Conservation (phyloP, 169 alveolate species). For the Plasmodium chabaudi region DNA sequence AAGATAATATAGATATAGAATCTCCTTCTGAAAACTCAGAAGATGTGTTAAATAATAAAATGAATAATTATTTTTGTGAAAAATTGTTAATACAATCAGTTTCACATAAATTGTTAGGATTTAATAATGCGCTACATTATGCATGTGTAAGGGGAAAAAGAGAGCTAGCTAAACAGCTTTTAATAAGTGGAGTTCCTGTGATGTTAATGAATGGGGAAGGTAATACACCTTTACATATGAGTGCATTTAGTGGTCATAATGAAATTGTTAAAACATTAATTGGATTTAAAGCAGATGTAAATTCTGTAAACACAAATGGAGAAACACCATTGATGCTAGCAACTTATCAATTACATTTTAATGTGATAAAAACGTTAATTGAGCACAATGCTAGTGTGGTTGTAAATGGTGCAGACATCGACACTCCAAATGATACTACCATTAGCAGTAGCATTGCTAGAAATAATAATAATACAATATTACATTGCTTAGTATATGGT, state of each 20-base stretch:
- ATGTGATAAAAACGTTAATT: slow-evolving; percentile 80
- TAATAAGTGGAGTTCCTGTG: slow-evolving; percentile 86
- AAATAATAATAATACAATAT: slow-evolving; percentile 18
- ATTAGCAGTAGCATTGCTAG: too few relatives aligned
- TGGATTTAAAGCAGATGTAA: slow-evolving; percentile 79
- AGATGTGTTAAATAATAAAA: slow-evolving; percentile 29
- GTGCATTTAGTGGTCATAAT: slow-evolving; percentile 87
- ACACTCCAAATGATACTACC: too few relatives aligned
- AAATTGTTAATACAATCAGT: slow-evolving; percentile 80
- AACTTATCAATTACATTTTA: slow-evolving; percentile 84
- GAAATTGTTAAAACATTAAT: slow-evolving; percentile 86
- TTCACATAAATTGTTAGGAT: slow-evolving; percentile 85
- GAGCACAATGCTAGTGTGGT: slow-evolving; percentile 80
- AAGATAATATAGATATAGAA: too few relatives aligned
- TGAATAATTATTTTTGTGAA: slow-evolving; percentile 26
- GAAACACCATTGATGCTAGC: slow-evolving; percentile 91
- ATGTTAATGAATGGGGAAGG: slow-evolving; percentile 86
- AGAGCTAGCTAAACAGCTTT: slow-evolving; percentile 84
- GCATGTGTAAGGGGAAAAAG: slow-evolving; percentile 90
- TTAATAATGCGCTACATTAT: slow-evolving; percentile 88
- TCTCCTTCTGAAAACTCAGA: slow-evolving; percentile 11
- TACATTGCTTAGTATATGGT: slow-evolving; percentile 64
- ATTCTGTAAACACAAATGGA: slow-evolving; percentile 83
- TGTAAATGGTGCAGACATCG: slow-evolving; percentile 2
- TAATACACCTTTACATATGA: slow-evolving; percentile 92